Evolutionary conservation across 225 moss, liverwort and hornwort species (phyloP), one percentile per base, ranked within the genome.

Genomic region (Neckera pumila): DNA sequence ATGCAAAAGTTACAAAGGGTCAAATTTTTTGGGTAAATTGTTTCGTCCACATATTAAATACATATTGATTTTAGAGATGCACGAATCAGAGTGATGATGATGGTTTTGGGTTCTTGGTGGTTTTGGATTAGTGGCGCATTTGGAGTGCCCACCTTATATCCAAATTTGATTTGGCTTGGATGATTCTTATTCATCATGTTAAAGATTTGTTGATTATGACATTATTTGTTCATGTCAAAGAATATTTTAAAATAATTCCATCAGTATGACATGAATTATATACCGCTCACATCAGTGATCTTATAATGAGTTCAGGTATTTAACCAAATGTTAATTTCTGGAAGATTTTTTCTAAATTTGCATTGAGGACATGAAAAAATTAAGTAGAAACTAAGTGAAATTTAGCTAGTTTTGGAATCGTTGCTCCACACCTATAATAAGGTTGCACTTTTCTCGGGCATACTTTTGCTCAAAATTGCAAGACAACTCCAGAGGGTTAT

Each of bases 41-140:
- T 45, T 45, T 73, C 6, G 42, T 71, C 10, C 6, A 43, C 28
- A 26, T 40, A n/a, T n/a, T n/a, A 10, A 11, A 6, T 10, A 74
- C 18, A 45, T 30, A 17, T 47, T 47, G 43, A 30, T 47, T 74
- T 42, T 73, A 18, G 73, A 73, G 45, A 30, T 74, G 18, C 6
- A 31, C 4, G 4, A 3, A 18, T 2, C 9, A 2, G 0, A 40
- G 4, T 69, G 40, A 69, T 69, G n/a, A n/a, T n/a, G n/a, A n/a
- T n/a, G n/a, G n/a, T n/a, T n/a, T n/a, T n/a, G n/a, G n/a, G n/a
- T n/a, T n/a, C n/a, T n/a, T n/a, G 76, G 77, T 13, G 38, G 3
- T 38, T 20, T 69, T 40, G 14, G n/a, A 7, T 23, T 3, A 23
- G 4, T 40, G 21, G 4, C 4, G 1, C 38, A 69, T 38, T 69